phyloP scores from a whole-genome alignment of 2,329 filamentous ascomycete genomes.

The Cordyceps pruinosa region DNA sequence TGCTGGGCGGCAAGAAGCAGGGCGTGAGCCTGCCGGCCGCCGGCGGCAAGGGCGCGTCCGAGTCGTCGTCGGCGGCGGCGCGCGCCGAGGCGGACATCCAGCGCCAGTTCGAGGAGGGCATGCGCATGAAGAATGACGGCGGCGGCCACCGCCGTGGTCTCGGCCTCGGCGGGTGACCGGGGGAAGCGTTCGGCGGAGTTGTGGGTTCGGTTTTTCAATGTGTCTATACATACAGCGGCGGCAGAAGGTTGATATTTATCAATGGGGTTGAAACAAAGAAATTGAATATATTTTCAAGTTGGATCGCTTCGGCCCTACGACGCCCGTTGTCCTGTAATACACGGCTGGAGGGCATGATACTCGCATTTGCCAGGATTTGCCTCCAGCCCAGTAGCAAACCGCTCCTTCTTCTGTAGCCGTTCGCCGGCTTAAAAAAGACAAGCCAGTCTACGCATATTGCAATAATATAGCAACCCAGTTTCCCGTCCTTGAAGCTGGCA shows the following conservation, averaged over 20 bases:
- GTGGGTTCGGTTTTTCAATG: no score
- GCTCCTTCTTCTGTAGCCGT: not conserved
- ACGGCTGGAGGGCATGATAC: not conserved
- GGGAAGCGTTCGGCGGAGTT: no score
- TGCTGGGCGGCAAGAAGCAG: constrained; percentile 22
- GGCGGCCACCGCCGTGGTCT: constrained; percentile 42
- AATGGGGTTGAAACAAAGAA: not conserved
- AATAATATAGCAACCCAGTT: not conserved
- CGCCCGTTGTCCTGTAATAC: not conserved
- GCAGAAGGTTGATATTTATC: not conserved
- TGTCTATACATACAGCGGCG: not conserved
- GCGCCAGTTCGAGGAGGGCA: constrained; percentile 49
- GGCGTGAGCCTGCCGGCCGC: not conserved
- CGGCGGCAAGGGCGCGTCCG: constrained; percentile 18
- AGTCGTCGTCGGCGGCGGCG: no score
- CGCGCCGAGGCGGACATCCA: constrained; percentile 47
- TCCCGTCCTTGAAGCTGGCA: not conserved
- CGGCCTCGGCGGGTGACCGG: constrained; percentile 39
- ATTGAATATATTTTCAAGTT: constrained; percentile 1
- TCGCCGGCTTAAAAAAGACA: not conserved
- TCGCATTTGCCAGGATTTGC: not conserved
- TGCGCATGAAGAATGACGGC: constrained; percentile 48
- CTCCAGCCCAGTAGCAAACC: not conserved
- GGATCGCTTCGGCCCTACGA: not conserved
- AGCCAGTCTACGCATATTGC: not conserved